Evolutionary conservation across 176 grass and related monocot species (phyloP).

Genomic region (Sorghum bicolor): DNA sequence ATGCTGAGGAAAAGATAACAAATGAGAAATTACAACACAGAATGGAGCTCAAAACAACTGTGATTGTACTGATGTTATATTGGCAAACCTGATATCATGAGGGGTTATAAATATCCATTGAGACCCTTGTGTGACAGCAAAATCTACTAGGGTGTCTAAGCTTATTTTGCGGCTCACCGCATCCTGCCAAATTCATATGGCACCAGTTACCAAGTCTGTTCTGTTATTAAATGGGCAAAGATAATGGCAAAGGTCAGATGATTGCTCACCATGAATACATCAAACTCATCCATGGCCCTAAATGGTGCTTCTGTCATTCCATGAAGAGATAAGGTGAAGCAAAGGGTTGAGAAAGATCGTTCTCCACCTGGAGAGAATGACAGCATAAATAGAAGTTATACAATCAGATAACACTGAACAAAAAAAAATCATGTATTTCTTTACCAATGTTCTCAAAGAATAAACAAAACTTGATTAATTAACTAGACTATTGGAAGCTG

Average conservation of each 20-base stretch:
- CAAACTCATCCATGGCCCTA: slow-evolving; percentile 98
- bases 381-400: neutral
- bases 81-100: slow-evolving; percentile 83
- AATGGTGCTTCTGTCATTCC: slow-evolving; percentile 98
- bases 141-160: slow-evolving; percentile 89
- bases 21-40: neutral
- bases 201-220: slow-evolving; percentile 17
- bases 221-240: neutral
- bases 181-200: slow-evolving; percentile 55
- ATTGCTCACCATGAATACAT: slow-evolving; percentile 86
- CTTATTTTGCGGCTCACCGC: slow-evolving; percentile 93
- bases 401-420: neutral
- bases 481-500: neutral
- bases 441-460: neutral
- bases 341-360: slow-evolving; percentile 92
- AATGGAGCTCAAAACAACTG: neutral
- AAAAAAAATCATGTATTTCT: neutral
- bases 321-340: slow-evolving; percentile 95
- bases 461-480: neutral
- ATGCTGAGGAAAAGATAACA: slow-evolving; percentile 44
- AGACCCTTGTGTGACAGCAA: slow-evolving; percentile 72
- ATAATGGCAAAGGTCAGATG: neutral
- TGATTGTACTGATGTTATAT: neutral
- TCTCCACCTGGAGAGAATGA: slow-evolving; percentile 64
- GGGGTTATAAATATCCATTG: slow-evolving; percentile 98